Evolutionary conservation across 2,329 filamentous ascomycete species (phyloP), one percentile per base, ranked within the genome.

Genomic region (Tolypocladium amazonense): DNA sequence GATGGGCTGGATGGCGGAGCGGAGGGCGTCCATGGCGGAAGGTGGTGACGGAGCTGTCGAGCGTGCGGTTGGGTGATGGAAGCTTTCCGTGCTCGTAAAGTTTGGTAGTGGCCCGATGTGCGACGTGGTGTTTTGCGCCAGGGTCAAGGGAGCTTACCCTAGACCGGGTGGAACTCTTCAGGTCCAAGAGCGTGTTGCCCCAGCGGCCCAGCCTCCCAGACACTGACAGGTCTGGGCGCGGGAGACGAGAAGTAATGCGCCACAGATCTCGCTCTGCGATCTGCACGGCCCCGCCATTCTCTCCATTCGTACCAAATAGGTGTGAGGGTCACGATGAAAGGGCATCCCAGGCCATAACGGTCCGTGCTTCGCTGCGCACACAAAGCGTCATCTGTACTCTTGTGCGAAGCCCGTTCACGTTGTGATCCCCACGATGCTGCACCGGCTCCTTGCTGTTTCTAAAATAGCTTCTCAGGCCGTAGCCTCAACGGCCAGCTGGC

Each of bases 1-100:
- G 69, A 92, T 80, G 61, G 88, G 88, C 68, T 82, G 82, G 69
- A 91, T 79, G 65, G 78, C 77, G 57, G 79, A 79, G 69, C 83
- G 83, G 61, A 88, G 71, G 64, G 79, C 70, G 68, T 89, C 86
- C 85, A 89, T 88, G 61, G 61, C 71, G 62, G 63, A 59, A 60
- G 43, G 41, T 37, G 53, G 54, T 39, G 45, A 23, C 20, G 50
- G 30, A n/a, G 50, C 20, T 5, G 50, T 35, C 43, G 43, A 25
- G 43, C n/a, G 14, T 47, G 43, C 41, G 9, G 43, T 2, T 47
- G n/a, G n/a, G 30, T 37, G 30, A 37, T 23, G 30, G 3, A 23
- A 35, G 50, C 50, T 8, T 9, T 8, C 20, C 30, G 50, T 53
- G 33, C n/a, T n/a, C n/a, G n/a, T n/a, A 14, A 53, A 35, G 33